Evolutionary conservation across 345 rosid species (phyloP).

Genomic region (Eucalyptus sideroxylon): DNA sequence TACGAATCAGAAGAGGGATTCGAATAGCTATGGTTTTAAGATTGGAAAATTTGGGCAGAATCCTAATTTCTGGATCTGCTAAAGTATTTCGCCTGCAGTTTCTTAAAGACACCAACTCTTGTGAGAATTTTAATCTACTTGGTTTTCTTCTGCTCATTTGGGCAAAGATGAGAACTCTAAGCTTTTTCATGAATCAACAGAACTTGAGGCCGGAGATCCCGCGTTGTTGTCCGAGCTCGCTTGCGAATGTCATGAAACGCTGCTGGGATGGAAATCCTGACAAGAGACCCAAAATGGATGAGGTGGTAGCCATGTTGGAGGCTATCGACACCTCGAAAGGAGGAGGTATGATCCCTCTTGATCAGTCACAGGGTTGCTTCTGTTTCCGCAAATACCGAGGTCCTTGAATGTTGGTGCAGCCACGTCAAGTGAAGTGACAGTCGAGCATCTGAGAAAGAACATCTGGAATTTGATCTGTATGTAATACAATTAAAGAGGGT

Average conservation of each 20-base stretch:
- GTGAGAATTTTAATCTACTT: neutral
- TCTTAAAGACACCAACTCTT: neutral
- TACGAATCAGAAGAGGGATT: neutral
- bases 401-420: conserved; percentile 26
- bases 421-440: neutral
- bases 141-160: neutral
- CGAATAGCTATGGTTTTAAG: neutral
- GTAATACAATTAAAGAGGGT: neutral
- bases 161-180: neutral
- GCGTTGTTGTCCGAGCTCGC: conserved; percentile 83
- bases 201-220: conserved; percentile 98
- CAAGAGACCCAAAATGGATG: conserved; percentile 92
- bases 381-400: conserved; percentile 74
- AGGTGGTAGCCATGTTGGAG: conserved; percentile 78
- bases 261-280: conserved; percentile 98
- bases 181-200: conserved; percentile 13
- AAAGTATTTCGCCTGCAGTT: neutral
- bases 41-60: neutral
- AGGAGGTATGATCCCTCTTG: conserved; percentile 89
- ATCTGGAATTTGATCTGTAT: conserved; percentile 1
- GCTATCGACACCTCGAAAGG: conserved; percentile 89
- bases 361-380: conserved; percentile 76
- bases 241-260: conserved; percentile 87
- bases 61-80: neutral
- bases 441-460: neutral